phyloP scores from a whole-genome alignment of 345 rosid genomes.

The Populus deltoides region DNA sequence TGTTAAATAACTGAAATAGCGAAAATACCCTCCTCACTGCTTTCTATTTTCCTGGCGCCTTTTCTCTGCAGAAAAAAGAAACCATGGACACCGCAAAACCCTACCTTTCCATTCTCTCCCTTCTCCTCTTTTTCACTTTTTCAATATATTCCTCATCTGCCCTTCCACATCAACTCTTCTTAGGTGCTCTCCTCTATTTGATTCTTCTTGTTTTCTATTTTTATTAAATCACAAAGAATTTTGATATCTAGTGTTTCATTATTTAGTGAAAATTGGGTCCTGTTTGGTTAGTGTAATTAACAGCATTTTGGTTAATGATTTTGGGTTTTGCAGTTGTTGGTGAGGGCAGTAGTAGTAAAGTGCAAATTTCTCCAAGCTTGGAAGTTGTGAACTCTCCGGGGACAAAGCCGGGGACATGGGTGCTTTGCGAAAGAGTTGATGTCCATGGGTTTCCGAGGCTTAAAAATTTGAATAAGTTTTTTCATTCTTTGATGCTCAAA shows the following conservation, averaged over 20 bases:
- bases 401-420: conserved; percentile 45
- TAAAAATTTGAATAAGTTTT: conserved; percentile 53
- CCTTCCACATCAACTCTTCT: conserved; percentile 32
- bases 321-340: conserved; percentile 53
- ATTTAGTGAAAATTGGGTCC: not conserved
- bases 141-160: conserved; percentile 19
- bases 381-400: conserved; percentile 69
- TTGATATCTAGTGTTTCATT: conserved; percentile 38
- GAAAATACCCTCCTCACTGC: conserved; percentile 26
- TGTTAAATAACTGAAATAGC: conserved; percentile 4
- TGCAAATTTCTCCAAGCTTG: conserved; percentile 49
- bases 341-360: conserved; percentile 19
- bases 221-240: not conserved
- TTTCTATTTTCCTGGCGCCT: conserved; percentile 32
- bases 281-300: too few species aligned
- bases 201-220: not conserved
- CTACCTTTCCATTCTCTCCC: conserved; percentile 19
- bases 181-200: conserved; percentile 35
- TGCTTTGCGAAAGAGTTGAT: conserved; percentile 67
- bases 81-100: conserved; percentile 33
- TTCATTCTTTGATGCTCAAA: conserved; percentile 61
- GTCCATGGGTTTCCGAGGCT: conserved; percentile 64
- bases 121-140: conserved; percentile 26
- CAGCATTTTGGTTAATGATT: not conserved
- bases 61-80: not conserved